These are phyloP conservation scores for Cardamine resedifolia DNA, from an alignment of 345 rosid species.

Conservation along the genomic window DNA sequence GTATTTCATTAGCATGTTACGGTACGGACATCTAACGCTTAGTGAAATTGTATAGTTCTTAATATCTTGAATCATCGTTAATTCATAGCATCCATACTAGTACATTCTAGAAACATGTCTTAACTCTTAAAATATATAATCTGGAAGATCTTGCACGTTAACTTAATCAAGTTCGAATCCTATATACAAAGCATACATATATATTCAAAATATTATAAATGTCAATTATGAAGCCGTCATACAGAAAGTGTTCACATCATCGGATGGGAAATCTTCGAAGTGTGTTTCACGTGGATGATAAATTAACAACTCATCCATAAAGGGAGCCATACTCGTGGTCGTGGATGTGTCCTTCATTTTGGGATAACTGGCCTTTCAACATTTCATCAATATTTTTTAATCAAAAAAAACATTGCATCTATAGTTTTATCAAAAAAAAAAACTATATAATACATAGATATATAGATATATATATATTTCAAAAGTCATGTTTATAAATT, in stretches of 20 bases:
- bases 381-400: too few species aligned
- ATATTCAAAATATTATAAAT: background rate
- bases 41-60: too few species aligned
- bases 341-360: constrained; percentile 12
- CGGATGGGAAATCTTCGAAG: constrained; percentile 7
- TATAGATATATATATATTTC: background rate
- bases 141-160: constrained; percentile 23
- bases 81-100: constrained; percentile 8
- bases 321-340: background rate
- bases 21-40: too few species aligned
- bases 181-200: background rate
- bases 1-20: background rate
- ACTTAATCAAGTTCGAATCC: background rate
- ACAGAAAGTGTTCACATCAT: constrained; percentile 31
- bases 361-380: background rate
- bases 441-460: too few species aligned
- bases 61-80: background rate
- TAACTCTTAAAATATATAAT: background rate
- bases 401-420: too few species aligned
- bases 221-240: constrained; percentile 18
- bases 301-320: background rate
- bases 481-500: background rate
- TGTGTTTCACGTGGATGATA: constrained; percentile 39
- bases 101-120: constrained; percentile 13
- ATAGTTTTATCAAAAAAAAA: too few species aligned